phyloP scores from a whole-genome alignment of 257 asterid species.

The Capsicum baccatum region DNA sequence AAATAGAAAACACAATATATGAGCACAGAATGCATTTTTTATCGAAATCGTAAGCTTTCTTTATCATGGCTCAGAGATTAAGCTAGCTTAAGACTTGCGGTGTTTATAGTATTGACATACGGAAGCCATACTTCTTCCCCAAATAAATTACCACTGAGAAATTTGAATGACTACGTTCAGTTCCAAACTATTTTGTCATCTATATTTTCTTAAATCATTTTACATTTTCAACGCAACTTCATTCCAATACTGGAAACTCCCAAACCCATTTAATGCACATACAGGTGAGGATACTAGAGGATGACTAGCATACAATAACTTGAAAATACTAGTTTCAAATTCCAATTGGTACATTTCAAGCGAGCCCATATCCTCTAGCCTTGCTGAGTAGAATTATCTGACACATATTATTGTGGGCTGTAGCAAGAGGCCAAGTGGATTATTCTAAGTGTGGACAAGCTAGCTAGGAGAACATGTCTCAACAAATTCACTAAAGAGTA shows the following conservation, averaged over 20 bases:
- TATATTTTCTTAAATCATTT: background rate
- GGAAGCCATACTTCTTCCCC: conserved; percentile 13
- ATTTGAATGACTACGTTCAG: background rate
- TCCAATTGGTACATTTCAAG: background rate
- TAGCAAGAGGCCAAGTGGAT: background rate
- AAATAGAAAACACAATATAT: background rate
- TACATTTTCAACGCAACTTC: background rate
- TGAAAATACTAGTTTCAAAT: background rate
- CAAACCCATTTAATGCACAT: background rate
- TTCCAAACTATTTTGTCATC: background rate
- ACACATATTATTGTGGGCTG: background rate
- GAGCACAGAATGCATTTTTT: conserved; percentile 20
- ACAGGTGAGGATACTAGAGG: background rate
- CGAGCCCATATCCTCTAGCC: background rate
- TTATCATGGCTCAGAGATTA: background rate
- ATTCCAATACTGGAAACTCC: background rate
- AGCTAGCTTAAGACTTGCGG: background rate
- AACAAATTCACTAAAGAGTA: background rate
- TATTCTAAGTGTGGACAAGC: background rate
- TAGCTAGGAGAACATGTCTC: background rate
- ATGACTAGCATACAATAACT: background rate
- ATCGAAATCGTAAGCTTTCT: background rate
- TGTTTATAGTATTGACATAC: background rate
- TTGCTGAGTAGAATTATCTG: background rate
- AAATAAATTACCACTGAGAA: conserved; percentile 1